Evolutionary conservation across 2,329 filamentous ascomycete species (phyloP).

Genomic region (Myriosclerotinia curreyana): DNA sequence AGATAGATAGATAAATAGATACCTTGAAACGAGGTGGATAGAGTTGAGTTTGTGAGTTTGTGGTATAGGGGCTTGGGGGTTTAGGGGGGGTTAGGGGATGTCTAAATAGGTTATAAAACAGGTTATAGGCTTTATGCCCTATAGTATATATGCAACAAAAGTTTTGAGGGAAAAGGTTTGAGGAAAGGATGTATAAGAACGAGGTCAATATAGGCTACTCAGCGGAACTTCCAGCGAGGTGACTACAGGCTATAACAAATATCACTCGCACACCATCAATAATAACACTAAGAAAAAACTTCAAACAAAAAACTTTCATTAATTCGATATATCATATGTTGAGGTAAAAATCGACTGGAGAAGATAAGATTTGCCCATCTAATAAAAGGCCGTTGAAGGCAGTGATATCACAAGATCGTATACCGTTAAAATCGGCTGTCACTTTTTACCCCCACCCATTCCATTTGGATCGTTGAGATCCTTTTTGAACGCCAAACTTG

Average conservation of each 20-base stretch:
- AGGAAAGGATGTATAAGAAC: no score
- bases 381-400: constrained; percentile 25
- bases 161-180: no score
- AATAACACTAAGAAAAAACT: not conserved
- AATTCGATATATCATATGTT: constrained; percentile 3
- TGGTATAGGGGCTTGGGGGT: no score
- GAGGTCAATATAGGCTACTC: no score
- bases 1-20: no score
- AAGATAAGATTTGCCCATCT: constrained; percentile 12
- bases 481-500: constrained; percentile 38
- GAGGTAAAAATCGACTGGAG: not conserved
- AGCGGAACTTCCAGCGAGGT: not conserved
- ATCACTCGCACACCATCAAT: not conserved
- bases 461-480: constrained; percentile 36
- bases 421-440: constrained; percentile 10
- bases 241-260: not conserved
- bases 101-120: no score
- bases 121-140: no score
- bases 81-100: no score
- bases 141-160: no score
- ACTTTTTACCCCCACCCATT: constrained; percentile 20
- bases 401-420: constrained; percentile 19
- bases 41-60: no score
- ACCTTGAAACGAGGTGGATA: no score
- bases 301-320: not conserved